These are phyloP conservation scores for Mortierella sp. DNA, from an alignment of 371 early-diverging fungal species.

Conservation along the genomic window DNA sequence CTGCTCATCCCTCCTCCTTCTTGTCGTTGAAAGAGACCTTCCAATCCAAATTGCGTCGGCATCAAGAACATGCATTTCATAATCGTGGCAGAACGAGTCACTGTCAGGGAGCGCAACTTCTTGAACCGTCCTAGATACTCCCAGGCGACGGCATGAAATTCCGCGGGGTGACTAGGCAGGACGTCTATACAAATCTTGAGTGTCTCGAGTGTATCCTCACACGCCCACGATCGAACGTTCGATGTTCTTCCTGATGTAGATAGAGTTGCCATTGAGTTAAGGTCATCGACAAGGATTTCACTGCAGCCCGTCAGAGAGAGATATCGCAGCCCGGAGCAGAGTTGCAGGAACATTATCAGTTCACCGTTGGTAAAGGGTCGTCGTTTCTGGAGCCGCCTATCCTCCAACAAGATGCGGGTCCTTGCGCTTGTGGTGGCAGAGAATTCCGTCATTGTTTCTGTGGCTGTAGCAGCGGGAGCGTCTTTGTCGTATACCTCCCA, in stretches of 20 bases:
- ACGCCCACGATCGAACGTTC: constrained; percentile 24
- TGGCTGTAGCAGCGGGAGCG: not conserved
- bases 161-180: not conserved
- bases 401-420: not conserved
- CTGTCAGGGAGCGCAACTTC: not conserved
- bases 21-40: constrained; percentile 3
- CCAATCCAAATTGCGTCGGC: constrained; percentile 10
- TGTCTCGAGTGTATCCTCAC: constrained; percentile 16
- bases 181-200: constrained; percentile 12
- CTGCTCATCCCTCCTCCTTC: constrained; percentile 3
- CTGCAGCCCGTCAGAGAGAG: not conserved
- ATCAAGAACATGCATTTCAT: not conserved
- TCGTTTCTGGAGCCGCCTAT: not conserved
- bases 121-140: not conserved
- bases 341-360: not conserved
- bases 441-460: not conserved
- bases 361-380: not conserved
- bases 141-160: constrained; percentile 13
- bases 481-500: not conserved
- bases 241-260: not conserved
- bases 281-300: not conserved
- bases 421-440: not conserved
- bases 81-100: not conserved
- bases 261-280: not conserved
- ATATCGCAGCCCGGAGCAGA: not conserved